These are phyloP conservation scores for Linnemannia hyalina DNA, from an alignment of 192 early-diverging fungal genomes.

Conservation along the genomic window DNA sequence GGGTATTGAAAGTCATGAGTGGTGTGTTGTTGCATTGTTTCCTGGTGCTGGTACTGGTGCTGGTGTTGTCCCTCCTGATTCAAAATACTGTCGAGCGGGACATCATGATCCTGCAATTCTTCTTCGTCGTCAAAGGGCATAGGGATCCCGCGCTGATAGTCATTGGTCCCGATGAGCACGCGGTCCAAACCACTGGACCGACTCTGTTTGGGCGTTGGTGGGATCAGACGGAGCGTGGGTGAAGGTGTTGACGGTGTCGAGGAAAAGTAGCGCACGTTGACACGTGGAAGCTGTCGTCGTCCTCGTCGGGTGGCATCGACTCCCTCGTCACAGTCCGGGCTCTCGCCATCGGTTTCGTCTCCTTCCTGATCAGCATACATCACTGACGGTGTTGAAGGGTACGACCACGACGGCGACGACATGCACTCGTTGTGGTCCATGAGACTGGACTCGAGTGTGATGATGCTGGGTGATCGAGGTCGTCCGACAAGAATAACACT, in stretches of 20 bases:
- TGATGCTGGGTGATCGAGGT: constrained; percentile 28
- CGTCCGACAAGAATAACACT: constrained; percentile 30
- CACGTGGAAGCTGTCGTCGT: neutral
- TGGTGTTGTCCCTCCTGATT: neutral
- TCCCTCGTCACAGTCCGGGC: constrained; percentile 9
- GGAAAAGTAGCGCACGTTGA: neutral
- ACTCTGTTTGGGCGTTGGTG: constrained; percentile 42
- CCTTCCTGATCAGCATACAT: neutral
- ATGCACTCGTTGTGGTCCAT: constrained; percentile 34
- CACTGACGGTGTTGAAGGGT: constrained; percentile 8
- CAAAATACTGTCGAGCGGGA: neutral
- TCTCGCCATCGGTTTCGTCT: constrained; percentile 11
- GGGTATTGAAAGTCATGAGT: constrained; percentile 19
- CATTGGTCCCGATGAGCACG: neutral
- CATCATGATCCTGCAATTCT: neutral
- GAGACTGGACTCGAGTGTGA: constrained; percentile 34
- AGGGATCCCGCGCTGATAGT: constrained; percentile 27
- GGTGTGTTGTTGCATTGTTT: neutral
- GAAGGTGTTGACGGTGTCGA: constrained; percentile 44
- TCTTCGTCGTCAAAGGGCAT: constrained; percentile 18
- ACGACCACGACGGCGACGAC: constrained; percentile 39
- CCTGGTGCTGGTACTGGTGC: neutral
- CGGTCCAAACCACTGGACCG: neutral
- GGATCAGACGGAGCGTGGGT: constrained; percentile 43
- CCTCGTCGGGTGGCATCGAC: neutral